Evolutionary conservation across 1,284 basidiomycete genomes (phyloP).

Genomic region (Sanguinoderma infundibulare): DNA sequence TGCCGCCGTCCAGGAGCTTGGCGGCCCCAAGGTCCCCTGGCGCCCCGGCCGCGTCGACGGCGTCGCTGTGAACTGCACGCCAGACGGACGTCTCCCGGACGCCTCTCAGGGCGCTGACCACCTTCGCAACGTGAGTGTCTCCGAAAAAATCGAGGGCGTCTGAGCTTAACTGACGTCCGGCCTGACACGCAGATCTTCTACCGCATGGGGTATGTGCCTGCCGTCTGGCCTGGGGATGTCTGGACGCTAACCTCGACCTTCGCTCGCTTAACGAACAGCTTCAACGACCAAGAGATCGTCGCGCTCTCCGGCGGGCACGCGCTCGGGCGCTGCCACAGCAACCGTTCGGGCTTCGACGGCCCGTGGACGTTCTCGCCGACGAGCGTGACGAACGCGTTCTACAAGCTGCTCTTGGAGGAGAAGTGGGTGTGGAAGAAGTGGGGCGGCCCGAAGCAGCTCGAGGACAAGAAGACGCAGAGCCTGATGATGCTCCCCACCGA

Average conservation of each 20-base stretch:
- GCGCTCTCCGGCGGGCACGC: conserved; percentile 95
- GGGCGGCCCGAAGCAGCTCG: conserved; percentile 92
- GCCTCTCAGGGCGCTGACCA: conserved; percentile 86
- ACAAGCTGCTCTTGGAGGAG: conserved; percentile 86
- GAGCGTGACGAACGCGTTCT: conserved; percentile 91
- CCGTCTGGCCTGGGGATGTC: too few species aligned
- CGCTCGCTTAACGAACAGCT: conserved; percentile 43
- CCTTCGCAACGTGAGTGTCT: conserved; percentile 68
- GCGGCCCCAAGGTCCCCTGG: conserved; percentile 86
- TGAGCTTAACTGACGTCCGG: background rate
- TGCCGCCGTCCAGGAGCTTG: conserved; percentile 86
- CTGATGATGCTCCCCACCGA: conserved; percentile 99
- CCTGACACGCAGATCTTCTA: conserved; percentile 72
- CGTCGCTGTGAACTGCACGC: conserved; percentile 76
- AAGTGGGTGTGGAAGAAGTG: conserved; percentile 90
- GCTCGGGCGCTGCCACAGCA: conserved; percentile 90
- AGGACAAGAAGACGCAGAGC: conserved; percentile 87
- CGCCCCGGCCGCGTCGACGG: conserved; percentile 89
- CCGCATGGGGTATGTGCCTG: conserved; percentile 73
- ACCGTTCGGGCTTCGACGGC: conserved; percentile 87
- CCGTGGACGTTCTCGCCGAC: conserved; percentile 92
- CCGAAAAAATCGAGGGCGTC: background rate
- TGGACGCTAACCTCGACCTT: background rate
- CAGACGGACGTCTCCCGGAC: conserved; percentile 95
- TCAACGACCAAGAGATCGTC: conserved; percentile 97